Conservation (phyloP, 2,329 filamentous ascomycete species). For the Colletotrichum sp. region DNA sequence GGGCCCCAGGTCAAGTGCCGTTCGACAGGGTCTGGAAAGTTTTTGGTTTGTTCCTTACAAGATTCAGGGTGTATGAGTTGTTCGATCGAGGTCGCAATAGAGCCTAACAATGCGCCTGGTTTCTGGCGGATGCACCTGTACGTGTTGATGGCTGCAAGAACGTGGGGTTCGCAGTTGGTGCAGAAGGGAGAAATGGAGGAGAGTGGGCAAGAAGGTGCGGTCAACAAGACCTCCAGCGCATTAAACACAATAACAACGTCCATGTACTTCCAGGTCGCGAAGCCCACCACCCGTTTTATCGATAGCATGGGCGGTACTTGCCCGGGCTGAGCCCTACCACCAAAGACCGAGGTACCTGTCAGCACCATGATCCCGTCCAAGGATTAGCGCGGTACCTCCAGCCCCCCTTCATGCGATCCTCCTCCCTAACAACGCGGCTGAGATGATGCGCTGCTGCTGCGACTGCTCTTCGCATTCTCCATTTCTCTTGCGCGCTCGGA, state of each 20-base stretch:
- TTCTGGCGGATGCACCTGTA: slow-evolving; percentile 24
- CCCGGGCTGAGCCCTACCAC: background rate
- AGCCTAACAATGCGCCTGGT: slow-evolving; percentile 23
- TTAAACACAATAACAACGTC: slow-evolving; percentile 20
- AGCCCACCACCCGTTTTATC: background rate
- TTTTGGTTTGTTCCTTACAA: slow-evolving; percentile 8
- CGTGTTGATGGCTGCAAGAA: slow-evolving; percentile 29
- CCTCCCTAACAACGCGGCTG: slow-evolving; percentile 15
- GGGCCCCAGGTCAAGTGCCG: slow-evolving; percentile 3
- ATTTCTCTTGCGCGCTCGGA: slow-evolving; percentile 12
- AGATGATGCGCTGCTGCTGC: slow-evolving; percentile 5
- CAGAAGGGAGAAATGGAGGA: slow-evolving; percentile 31
- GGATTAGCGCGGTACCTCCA: slow-evolving; percentile 5
- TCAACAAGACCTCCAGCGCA: slow-evolving; percentile 20
- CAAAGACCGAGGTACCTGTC: background rate
- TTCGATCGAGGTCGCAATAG: slow-evolving; percentile 21
- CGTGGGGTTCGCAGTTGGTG: slow-evolving; percentile 40
- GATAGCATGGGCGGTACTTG: slow-evolving; percentile 2
- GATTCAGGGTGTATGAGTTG: slow-evolving; percentile 21
- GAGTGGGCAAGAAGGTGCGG: slow-evolving; percentile 24
- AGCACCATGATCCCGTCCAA: background rate
- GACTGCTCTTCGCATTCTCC: slow-evolving; percentile 6
- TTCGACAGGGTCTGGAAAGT: slow-evolving; percentile 7
- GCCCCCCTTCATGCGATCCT: slow-evolving; percentile 2
- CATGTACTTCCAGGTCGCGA: slow-evolving; percentile 10